Percentiles rank a stretch among this genome's conserved stretches.
Evolutionary conservation across 805 yeast genomes (phyloP).

Genomic region (Saturnispora kantuleensis): DNA sequence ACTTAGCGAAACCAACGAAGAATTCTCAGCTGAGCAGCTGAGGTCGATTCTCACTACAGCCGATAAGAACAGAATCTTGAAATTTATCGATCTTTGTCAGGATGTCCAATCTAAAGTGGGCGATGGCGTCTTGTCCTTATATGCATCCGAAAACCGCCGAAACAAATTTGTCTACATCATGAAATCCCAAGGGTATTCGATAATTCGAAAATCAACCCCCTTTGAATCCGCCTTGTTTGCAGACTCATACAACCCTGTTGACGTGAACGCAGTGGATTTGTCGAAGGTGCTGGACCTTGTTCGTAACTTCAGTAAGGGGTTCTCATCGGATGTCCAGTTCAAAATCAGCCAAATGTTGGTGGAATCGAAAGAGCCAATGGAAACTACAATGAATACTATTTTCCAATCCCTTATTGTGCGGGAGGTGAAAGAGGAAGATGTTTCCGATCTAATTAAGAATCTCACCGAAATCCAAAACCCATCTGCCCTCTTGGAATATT

Average conservation of each 20-base stretch:
- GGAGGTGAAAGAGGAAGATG: constrained; percentile 30
- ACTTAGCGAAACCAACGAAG: no score
- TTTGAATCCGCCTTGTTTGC: constrained; percentile 25
- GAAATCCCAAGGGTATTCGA: constrained; percentile 28
- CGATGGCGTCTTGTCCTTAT: constrained; percentile 12
- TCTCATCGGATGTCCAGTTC: constrained; percentile 31
- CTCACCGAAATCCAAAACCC: constrained; percentile 14
- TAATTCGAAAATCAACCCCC: constrained; percentile 26
- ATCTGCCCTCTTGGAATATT: constrained; percentile 28
- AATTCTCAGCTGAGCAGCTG: no score
- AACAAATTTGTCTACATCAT: constrained; percentile 21
- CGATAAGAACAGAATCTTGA: constrained; percentile 50
- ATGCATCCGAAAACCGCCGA: constrained; percentile 11
- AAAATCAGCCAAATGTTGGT: constrained; percentile 26
- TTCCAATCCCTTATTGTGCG: constrained; percentile 34
- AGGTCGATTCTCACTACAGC: constrained; percentile 15
- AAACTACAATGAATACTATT: constrained; percentile 28
- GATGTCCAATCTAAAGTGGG: constrained; percentile 47
- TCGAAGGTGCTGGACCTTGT: constrained; percentile 5
- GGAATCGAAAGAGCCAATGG: constrained; percentile 25
- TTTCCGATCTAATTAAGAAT: constrained; percentile 28
- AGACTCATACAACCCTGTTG: not conserved
- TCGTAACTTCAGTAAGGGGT: constrained; percentile 18
- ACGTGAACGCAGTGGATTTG: constrained; percentile 8
- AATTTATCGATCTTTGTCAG: constrained; percentile 60